Percentiles rank a stretch among this genome's conserved stretches.
Evolutionary conservation across 768 basidiomycete species (phyloP).

Genomic region (Leucocoprinus birnbaumii): DNA sequence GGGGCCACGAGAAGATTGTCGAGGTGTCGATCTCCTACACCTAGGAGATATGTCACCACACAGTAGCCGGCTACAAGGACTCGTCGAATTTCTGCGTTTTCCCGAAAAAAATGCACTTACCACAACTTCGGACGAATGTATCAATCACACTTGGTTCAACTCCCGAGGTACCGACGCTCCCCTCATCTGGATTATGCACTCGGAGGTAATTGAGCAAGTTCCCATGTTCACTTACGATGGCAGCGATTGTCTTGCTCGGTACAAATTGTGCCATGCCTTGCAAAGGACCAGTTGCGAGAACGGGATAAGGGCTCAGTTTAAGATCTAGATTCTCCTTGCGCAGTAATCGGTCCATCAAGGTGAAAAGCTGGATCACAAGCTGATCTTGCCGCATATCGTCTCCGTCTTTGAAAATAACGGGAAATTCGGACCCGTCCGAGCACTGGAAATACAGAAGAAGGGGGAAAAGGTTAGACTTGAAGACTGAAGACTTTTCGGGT

Average conservation of each 20-base stretch:
- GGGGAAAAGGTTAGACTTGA: constrained; percentile 96
- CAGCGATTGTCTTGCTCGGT: constrained; percentile 92
- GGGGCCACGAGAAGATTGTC: constrained; percentile 93
- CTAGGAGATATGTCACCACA: constrained; percentile 93
- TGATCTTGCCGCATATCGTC: constrained; percentile 99
- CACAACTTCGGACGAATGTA: constrained; percentile 95
- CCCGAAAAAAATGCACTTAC: constrained; percentile 41
- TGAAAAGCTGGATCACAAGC: constrained; percentile 96
- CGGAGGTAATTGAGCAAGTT: constrained; percentile 86
- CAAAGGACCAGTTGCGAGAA: constrained; percentile 85
- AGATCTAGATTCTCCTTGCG: constrained; percentile 95
- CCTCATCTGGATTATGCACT: constrained; percentile 87
- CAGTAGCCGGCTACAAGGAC: constrained; percentile 85
- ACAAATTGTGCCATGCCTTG: constrained; percentile 98
- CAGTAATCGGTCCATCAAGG: constrained; percentile 92
- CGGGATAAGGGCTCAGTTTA: constrained; percentile 87
- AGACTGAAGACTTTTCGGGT: constrained; percentile 90
- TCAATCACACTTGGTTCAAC: constrained; percentile 95
- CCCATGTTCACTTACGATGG: constrained; percentile 91
- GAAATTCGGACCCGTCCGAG: constrained; percentile 80
- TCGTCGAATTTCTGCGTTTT: background rate
- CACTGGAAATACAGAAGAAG: constrained; percentile 89
- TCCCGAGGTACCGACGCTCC: constrained; percentile 90
- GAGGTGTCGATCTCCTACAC: constrained; percentile 95
- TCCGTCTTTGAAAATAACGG: constrained; percentile 98